These are phyloP conservation scores for Penicillium longicatenatum DNA, from an alignment of 495 filamentous ascomycete species.

Conservation along the genomic window DNA sequence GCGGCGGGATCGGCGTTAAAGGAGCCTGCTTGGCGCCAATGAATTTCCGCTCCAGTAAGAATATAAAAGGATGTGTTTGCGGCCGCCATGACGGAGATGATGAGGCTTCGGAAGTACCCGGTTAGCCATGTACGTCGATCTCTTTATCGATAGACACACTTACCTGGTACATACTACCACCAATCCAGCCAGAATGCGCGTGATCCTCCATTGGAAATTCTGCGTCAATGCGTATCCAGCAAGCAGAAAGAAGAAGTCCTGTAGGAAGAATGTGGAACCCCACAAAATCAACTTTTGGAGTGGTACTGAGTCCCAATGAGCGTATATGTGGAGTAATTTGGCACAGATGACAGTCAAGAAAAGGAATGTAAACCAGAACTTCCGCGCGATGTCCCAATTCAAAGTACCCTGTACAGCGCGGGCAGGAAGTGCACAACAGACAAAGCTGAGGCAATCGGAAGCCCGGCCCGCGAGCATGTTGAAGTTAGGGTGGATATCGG, in stretches of 20 bases:
- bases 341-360: constrained; percentile 26
- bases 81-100: constrained; percentile 38
- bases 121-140: not conserved
- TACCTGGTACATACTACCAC: constrained; percentile 18
- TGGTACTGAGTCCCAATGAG: constrained; percentile 27
- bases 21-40: constrained; percentile 40
- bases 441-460: constrained; percentile 5
- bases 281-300: constrained; percentile 20
- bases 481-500: not conserved
- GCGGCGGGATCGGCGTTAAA: constrained; percentile 40
- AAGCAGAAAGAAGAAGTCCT: constrained; percentile 25
- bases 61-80: constrained; percentile 42
- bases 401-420: constrained; percentile 9
- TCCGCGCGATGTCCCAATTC: constrained; percentile 17
- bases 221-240: constrained; percentile 17
- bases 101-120: constrained; percentile 21
- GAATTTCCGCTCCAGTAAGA: constrained; percentile 41
- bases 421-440: constrained; percentile 22
- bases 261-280: constrained; percentile 33
- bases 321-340: constrained; percentile 32
- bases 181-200: constrained; percentile 11
- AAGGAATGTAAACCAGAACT: constrained; percentile 26
- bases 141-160: not conserved
- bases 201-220: constrained; percentile 11
- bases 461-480: constrained; percentile 10